phyloP scores from a whole-genome alignment of 108 stramenopile species.

The Skeletonema marinoi region DNA sequence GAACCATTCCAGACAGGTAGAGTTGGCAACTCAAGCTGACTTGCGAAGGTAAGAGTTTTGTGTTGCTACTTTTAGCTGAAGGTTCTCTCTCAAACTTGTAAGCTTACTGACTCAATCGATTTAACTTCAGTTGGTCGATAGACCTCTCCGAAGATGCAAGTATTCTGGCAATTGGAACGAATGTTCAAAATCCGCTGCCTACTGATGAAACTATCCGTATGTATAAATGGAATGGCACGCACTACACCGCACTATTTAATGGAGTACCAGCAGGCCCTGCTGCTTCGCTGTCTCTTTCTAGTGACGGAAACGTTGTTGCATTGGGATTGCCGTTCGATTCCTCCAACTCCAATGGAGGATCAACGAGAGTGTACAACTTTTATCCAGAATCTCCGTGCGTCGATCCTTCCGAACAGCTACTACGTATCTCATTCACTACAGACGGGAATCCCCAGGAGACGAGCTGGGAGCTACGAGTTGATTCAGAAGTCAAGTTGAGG shows the following conservation, averaged over 20 bases:
- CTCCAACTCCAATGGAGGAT: constrained; percentile 1
- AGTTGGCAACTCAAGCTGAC: neutral
- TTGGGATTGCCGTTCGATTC: constrained; percentile 15
- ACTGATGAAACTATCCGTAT: neutral
- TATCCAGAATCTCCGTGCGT: neutral
- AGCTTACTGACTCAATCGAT: too few relatives aligned
- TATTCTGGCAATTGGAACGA: constrained; percentile 12
- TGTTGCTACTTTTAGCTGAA: too few relatives aligned
- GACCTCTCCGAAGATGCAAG: constrained; percentile 7
- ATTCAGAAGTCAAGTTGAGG: neutral
- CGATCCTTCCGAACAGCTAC: neutral
- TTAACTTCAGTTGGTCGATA: constrained; percentile 7
- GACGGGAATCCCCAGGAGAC: constrained; percentile 11
- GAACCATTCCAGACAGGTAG: neutral
- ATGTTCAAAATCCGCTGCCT: neutral
- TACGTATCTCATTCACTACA: constrained; percentile 14
- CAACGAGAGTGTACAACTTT: constrained; percentile 15
- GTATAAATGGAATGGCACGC: constrained; percentile 9
- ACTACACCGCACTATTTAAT: neutral
- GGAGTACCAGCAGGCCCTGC: neutral
- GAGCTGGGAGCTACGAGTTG: constrained; percentile 7
- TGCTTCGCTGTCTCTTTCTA: constrained; percentile 6
- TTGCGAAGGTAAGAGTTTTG: too few relatives aligned
- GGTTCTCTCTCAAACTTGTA: too few relatives aligned
- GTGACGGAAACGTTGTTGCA: constrained; percentile 9